Percentiles rank a stretch among this genome's conserved stretches.
These are phyloP conservation scores for Marchantia paleacea DNA, from an alignment of 225 moss, liverwort and hornwort species.

Conservation along the genomic window DNA sequence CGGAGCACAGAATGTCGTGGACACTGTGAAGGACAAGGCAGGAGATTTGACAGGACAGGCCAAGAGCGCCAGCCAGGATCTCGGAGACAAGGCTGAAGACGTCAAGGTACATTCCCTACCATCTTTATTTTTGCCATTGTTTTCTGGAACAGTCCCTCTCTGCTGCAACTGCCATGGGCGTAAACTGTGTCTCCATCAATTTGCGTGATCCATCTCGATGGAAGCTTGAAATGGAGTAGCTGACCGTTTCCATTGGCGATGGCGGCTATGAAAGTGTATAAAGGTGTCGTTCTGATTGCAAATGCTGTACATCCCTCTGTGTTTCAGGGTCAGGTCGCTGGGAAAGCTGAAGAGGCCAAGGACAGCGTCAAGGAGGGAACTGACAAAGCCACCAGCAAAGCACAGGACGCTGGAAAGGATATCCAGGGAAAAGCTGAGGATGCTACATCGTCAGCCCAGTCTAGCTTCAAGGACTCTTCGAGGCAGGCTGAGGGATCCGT, in stretches of 20 bases:
- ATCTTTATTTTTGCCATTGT: background rate
- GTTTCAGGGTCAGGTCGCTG: constrained; percentile 1
- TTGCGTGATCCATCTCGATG: background rate
- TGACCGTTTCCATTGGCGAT: background rate
- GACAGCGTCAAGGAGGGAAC: constrained; percentile 1
- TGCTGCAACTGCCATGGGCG: too few species aligned
- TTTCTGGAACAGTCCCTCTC: background rate
- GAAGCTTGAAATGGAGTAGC: background rate
- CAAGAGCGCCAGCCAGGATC: constrained; percentile 4
- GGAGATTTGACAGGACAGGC: constrained; percentile 2
- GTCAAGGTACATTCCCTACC: background rate
- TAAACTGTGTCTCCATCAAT: background rate
- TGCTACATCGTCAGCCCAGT: background rate
- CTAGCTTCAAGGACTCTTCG: background rate
- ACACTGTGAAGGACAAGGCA: constrained; percentile 7
- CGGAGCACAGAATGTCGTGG: background rate
- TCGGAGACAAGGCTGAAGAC: constrained; percentile 5
- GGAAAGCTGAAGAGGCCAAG: constrained; percentile 10
- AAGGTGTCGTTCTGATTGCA: background rate
- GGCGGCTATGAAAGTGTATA: background rate
- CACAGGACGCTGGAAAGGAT: background rate
- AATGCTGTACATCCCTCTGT: background rate
- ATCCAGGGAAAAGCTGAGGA: background rate
- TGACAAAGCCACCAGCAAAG: constrained; percentile 2
- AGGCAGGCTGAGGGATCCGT: background rate